Evolutionary conservation across 176 grass and related monocot genomes (phyloP).

Genomic region (Oryza brachyantha): DNA sequence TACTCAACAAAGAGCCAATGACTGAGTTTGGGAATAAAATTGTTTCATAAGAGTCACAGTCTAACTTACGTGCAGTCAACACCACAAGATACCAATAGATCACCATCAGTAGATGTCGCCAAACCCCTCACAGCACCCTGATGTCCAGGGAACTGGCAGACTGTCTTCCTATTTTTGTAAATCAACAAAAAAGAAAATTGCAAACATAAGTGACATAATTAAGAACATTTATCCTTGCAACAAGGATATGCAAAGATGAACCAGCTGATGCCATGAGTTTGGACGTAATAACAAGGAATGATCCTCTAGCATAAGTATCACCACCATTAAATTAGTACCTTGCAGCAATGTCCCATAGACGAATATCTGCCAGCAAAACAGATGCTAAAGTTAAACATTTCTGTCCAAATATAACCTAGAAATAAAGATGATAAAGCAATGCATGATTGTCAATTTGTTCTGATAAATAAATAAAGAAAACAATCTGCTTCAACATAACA

Average conservation of each 20-base stretch:
- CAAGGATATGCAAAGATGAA: conserved; percentile 5
- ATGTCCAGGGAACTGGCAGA: conserved; percentile 87
- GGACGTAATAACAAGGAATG: background rate
- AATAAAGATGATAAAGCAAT: conserved; percentile 15
- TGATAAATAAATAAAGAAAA: background rate
- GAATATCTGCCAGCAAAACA: conserved; percentile 76
- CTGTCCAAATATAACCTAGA: conserved; percentile 13
- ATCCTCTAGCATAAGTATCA: background rate
- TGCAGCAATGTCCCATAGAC: conserved; percentile 81
- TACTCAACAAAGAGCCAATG: background rate
- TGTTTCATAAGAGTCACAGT: background rate
- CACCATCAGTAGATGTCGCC: conserved; percentile 83
- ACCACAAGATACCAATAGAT: conserved; percentile 88
- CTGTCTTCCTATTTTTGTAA: conserved; percentile 72
- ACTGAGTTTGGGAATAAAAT: background rate
- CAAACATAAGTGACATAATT: background rate
- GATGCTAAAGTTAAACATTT: conserved; percentile 5
- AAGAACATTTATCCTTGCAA: background rate
- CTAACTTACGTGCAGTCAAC: conserved; percentile 83
- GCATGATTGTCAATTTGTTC: background rate
- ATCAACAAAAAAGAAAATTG: conserved; percentile 14
- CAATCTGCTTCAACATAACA: background rate
- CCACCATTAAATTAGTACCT: conserved; percentile 46
- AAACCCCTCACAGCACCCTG: conserved; percentile 78
- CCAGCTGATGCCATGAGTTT: background rate